Conservation (phyloP, 495 filamentous ascomycete species). For the Daldinia concentrica region DNA sequence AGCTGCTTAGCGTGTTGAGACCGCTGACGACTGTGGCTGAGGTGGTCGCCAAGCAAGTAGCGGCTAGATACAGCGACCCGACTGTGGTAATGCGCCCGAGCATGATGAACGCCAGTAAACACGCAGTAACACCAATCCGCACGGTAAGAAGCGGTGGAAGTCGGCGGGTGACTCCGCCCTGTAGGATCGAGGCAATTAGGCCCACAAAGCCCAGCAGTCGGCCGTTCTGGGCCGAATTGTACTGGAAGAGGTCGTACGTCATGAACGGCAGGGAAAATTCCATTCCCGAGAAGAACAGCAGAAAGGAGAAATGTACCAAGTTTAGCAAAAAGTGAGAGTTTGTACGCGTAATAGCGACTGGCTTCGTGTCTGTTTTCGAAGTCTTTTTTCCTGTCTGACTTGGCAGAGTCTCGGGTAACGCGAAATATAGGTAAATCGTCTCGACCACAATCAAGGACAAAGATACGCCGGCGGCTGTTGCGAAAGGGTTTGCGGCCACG, state of each 20-base stretch:
- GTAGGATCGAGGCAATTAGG: slow-evolving; percentile 87
- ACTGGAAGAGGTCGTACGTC: slow-evolving; percentile 90
- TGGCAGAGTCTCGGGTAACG: slow-evolving; percentile 89
- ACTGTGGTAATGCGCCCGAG: slow-evolving; percentile 74
- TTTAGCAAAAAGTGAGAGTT: slow-evolving; percentile 89
- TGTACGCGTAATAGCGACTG: slow-evolving; percentile 60
- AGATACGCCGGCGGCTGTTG: slow-evolving; percentile 85
- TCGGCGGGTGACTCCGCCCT: slow-evolving; percentile 84
- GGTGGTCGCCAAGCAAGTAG: slow-evolving; percentile 83
- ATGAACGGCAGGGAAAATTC: slow-evolving; percentile 97
- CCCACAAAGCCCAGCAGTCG: slow-evolving; percentile 93
- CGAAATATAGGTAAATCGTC: slow-evolving; percentile 86
- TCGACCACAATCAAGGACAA: slow-evolving; percentile 83
- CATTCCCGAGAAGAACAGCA: slow-evolving; percentile 97
- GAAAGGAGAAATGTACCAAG: slow-evolving; percentile 84
- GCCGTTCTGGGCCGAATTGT: slow-evolving; percentile 80
- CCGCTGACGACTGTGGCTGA: slow-evolving; percentile 94
- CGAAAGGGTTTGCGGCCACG: slow-evolving; percentile 90
- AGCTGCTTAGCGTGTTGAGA: slow-evolving; percentile 87
- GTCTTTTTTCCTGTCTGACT: slow-evolving; percentile 49
- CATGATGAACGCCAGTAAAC: slow-evolving; percentile 80
- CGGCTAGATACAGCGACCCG: slow-evolving; percentile 77
- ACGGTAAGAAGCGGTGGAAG: slow-evolving; percentile 81
- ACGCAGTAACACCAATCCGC: slow-evolving; percentile 79
- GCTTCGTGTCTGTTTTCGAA: slow-evolving; percentile 31